Percentiles rank a stretch among this genome's conserved stretches.
phyloP scores from a whole-genome alignment of 1,284 basidiomycete genomes.

The Cerioporus squamosus region DNA sequence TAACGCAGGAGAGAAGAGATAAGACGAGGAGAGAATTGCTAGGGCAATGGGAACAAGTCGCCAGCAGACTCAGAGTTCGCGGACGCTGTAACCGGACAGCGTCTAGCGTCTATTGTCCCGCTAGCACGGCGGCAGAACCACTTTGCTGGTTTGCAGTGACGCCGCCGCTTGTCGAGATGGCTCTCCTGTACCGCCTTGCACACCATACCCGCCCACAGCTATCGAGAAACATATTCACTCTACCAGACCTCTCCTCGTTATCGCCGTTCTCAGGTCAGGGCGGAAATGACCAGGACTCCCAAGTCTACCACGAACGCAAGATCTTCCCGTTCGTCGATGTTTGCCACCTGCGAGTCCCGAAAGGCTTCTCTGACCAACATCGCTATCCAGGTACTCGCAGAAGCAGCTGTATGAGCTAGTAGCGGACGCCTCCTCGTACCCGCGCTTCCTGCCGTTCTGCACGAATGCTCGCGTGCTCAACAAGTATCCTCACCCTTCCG shows the following conservation, averaged over 20 bases:
- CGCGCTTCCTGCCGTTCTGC: constrained; percentile 91
- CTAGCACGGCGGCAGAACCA: not conserved
- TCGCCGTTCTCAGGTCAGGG: constrained; percentile 39
- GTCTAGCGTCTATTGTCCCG: not conserved
- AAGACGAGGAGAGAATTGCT: constrained; percentile 1
- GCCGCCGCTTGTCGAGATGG: constrained; percentile 15
- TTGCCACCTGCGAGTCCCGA: constrained; percentile 6
- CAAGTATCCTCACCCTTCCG: constrained; percentile 32
- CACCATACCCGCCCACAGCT: constrained; percentile 6
- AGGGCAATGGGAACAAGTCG: constrained; percentile 20
- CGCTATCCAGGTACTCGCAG: constrained; percentile 59
- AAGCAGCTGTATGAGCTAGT: constrained; percentile 87
- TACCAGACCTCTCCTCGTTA: constrained; percentile 45
- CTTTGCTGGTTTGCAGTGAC: not conserved
- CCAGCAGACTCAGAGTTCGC: constrained; percentile 11
- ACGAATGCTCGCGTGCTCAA: constrained; percentile 72
- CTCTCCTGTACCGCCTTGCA: constrained; percentile 24
- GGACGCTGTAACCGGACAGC: constrained; percentile 10
- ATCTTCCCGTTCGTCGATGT: constrained; percentile 73
- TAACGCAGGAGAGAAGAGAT: constrained; percentile 5
- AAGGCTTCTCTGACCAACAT: not conserved
- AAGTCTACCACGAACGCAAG: constrained; percentile 64
- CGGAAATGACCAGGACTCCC: constrained; percentile 32
- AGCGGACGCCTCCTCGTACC: constrained; percentile 87
- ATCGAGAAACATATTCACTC: constrained; percentile 41